Conservation (phyloP, 495 filamentous ascomycete genomes). For the Aspergillus funiculosus region DNA sequence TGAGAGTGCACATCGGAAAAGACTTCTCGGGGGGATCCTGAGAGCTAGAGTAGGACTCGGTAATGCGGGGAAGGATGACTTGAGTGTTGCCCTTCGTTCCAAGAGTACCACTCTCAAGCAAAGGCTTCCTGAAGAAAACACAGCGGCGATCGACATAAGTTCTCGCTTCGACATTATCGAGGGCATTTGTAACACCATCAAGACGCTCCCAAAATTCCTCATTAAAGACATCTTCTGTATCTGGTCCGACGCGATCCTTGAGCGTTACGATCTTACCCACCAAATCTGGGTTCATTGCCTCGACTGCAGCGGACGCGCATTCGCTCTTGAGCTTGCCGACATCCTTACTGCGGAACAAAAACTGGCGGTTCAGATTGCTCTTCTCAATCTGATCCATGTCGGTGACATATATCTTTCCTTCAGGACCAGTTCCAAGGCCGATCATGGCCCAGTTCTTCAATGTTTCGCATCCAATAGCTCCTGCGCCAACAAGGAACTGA, state of each 20-base stretch:
- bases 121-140: slow-evolving; percentile 96
- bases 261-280: slow-evolving; percentile 75
- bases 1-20: slow-evolving; percentile 96
- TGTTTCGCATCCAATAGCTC: slow-evolving; percentile 98
- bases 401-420: slow-evolving; percentile 84
- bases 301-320: slow-evolving; percentile 80
- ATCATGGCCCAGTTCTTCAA: slow-evolving; percentile 99
- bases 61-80: slow-evolving; percentile 82
- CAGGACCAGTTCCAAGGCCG: slow-evolving; percentile 80
- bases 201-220: slow-evolving; percentile 89
- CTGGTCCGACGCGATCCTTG: slow-evolving; percentile 82
- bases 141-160: slow-evolving; percentile 97
- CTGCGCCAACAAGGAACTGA: slow-evolving; percentile 92
- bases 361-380: slow-evolving; percentile 98
- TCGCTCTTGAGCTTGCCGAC: slow-evolving; percentile 98
- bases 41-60: slow-evolving; percentile 97
- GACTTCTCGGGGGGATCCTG: slow-evolving; percentile 98
- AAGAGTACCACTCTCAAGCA: slow-evolving; percentile 93
- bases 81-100: slow-evolving; percentile 99
- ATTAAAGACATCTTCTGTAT: slow-evolving; percentile 93
- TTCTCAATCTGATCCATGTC: slow-evolving; percentile 99
- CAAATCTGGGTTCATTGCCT: slow-evolving; percentile 92
- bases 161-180: slow-evolving; percentile 96
- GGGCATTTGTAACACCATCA: slow-evolving; percentile 91
- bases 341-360: slow-evolving; percentile 89